Conservation (phyloP, 78 protist species). For the Protostelium mycophagum region DNA sequence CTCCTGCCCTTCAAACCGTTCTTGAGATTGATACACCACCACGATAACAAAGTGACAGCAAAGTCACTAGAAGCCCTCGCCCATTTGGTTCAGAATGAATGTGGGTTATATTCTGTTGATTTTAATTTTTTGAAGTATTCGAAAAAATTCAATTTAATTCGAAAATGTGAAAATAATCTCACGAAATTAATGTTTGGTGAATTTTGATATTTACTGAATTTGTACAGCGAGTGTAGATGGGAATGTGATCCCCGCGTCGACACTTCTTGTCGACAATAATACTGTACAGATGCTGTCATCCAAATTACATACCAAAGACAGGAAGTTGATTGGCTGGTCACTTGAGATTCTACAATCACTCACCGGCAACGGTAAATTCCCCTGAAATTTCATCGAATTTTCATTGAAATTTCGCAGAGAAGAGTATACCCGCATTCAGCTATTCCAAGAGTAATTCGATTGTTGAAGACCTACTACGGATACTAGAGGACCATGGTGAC, state of each 20-base stretch:
- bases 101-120: too few relatives aligned
- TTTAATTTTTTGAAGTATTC: too few relatives aligned
- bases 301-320: not conserved
- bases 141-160: too few relatives aligned
- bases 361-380: not conserved
- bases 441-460: not conserved
- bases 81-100: too few relatives aligned
- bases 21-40: too few relatives aligned
- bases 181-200: too few relatives aligned
- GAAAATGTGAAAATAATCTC: too few relatives aligned
- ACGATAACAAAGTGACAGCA: too few relatives aligned
- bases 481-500: not conserved
- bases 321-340: not conserved
- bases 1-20: too few relatives aligned
- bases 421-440: not conserved
- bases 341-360: not conserved
- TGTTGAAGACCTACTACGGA: not conserved
- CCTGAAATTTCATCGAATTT: not conserved
- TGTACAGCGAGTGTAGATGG: not conserved
- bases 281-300: not conserved
- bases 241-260: not conserved
- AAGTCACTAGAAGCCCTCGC: too few relatives aligned
- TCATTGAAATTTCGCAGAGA: not conserved
- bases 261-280: not conserved
- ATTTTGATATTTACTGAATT: too few relatives aligned